Evolutionary conservation across 2,329 filamentous ascomycete genomes (phyloP).

Genomic region (Ceratocystis albifundus): DNA sequence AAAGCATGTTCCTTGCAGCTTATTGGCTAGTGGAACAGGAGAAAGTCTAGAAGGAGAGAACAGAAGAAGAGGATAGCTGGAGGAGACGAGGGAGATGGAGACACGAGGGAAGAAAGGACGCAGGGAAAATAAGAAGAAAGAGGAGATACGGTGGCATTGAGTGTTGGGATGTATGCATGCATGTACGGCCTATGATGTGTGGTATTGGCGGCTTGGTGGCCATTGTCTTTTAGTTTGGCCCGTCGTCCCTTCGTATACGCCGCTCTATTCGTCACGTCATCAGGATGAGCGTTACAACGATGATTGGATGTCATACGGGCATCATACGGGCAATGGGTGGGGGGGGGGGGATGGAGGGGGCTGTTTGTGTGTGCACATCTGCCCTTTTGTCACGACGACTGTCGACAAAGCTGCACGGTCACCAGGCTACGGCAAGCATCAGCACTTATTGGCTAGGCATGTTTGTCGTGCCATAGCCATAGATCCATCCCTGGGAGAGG

Average conservation of each 20-base stretch:
- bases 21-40: background rate
- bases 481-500: background rate
- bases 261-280: too few species aligned
- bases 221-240: too few species aligned
- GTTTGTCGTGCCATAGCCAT: too few species aligned
- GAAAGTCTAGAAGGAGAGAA: slow-evolving; percentile 1
- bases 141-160: background rate
- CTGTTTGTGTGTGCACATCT: background rate
- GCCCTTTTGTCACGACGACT: too few species aligned
- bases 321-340: background rate
- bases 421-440: background rate
- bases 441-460: too few species aligned
- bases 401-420: background rate
- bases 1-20: background rate
- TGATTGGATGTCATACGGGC: too few species aligned
- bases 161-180: background rate
- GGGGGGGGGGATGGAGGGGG: too few species aligned
- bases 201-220: too few species aligned
- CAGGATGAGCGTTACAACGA: too few species aligned
- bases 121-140: background rate
- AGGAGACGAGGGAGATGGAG: background rate
- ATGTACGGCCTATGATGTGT: too few species aligned
- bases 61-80: background rate
- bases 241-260: too few species aligned
- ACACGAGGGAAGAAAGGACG: background rate